Percentiles rank a stretch among this genome's conserved stretches.
Conservation (phyloP, 305 asterid genomes). For the Solanum aculeatissimum region DNA sequence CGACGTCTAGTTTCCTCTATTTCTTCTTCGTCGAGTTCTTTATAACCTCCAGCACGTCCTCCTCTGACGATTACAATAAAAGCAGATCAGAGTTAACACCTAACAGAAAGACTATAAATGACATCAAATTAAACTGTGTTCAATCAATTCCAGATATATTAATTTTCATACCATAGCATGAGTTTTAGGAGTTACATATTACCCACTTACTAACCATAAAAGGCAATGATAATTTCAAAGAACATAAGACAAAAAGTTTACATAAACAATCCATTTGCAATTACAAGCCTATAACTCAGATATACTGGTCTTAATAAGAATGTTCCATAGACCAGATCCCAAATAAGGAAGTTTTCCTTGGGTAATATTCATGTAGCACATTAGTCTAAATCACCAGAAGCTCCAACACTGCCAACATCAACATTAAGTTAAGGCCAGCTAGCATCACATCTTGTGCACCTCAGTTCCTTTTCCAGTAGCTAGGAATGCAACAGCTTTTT, state of each 20-base stretch:
- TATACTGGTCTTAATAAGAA: background rate
- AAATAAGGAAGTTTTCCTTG: background rate
- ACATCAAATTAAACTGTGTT: background rate
- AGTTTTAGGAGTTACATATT: background rate
- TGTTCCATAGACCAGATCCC: background rate
- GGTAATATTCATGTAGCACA: background rate
- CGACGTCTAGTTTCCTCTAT: slow-evolving; percentile 89
- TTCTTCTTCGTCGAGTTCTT: slow-evolving; percentile 97
- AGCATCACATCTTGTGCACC: background rate
- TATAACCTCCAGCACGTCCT: slow-evolving; percentile 99
- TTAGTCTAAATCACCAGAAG: background rate
- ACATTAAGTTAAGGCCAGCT: background rate
- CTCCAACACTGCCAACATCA: background rate
- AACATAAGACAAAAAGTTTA: background rate
- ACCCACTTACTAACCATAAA: background rate
- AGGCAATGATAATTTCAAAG: background rate
- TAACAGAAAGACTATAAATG: background rate
- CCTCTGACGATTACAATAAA: slow-evolving; percentile 34
- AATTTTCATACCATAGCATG: background rate
- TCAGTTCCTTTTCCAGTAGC: background rate
- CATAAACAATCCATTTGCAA: background rate
- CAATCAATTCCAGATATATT: background rate
- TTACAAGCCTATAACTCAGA: background rate
- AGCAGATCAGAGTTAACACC: background rate
- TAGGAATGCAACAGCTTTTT: background rate